Evolutionary conservation across 2,329 filamentous ascomycete genomes (phyloP), one percentile per base, ranked within the genome.

Genomic region (Colletotrichum sp.): DNA sequence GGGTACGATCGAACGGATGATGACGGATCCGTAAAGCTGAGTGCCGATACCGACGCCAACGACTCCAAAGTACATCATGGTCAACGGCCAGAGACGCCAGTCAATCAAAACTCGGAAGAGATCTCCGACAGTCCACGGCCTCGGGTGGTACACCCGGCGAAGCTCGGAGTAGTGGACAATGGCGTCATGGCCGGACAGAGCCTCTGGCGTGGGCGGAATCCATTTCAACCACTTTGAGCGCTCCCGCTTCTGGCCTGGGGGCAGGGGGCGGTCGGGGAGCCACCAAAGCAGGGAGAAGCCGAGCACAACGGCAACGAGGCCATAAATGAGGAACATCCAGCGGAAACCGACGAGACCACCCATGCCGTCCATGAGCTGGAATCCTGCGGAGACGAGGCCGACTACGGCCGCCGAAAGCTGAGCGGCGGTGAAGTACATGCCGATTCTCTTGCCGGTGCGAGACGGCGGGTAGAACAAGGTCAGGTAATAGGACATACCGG

Each of bases 301-400:
- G 26, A 96, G 89, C 3, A 94, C 84, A 36, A 96, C 88, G 4
- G 92, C 94, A 68, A 95, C 89, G 12, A 98, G 86, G 3, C 96
- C 96, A 80, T 96, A 98, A 24, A 98, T 85, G 63, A 98, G 89
- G 82, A 98, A 98, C 96, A 98, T 98, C 95, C 95, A 97, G 78
- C 94, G 93, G 82, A 95, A 96, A 6, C 96, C 96, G 5, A 95
- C 94, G 0, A 98, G 88, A 0, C 95, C 95, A 5, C 91, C 89
- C 0, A 90, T 81, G 1, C 95, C 95, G 81, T 98, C 95, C 94
- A 98, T 98, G 81, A 96, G 88, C 84, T 98, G 96, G 82, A 98
- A 98, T 0, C 95, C 96, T 0, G 96, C 96, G 12, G 95, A 98
- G 7, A 98, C 96, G 5, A 98, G 90, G 3, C 96, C 95, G 4